A percentile compares a stretch with the other conserved stretches of the same genome.
These are phyloP conservation scores for Pythium sp. DNA, from an alignment of 352 stramenopile genomes.

Conservation along the genomic window DNA sequence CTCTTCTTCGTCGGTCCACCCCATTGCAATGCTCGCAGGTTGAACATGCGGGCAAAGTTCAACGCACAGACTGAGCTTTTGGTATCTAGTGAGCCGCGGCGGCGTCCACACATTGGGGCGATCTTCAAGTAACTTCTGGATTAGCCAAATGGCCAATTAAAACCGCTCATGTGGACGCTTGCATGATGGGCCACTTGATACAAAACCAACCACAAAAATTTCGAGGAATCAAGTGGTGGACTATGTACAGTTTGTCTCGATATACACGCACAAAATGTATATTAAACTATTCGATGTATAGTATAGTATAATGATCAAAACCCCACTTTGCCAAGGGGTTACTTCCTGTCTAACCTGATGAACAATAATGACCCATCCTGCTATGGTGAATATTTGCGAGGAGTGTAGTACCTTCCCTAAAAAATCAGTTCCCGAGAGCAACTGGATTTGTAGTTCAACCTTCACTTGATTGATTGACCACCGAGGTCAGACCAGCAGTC, in stretches of 20 bases:
- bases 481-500: neutral
- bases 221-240: slow-evolving; percentile 21
- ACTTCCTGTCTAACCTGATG: neutral
- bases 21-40: neutral
- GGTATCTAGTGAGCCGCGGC: neutral
- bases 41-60: slow-evolving; percentile 9
- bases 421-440: neutral
- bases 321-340: neutral
- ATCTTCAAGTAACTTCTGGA: slow-evolving; percentile 1
- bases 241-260: neutral
- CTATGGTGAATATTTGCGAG: neutral
- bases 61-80: slow-evolving; percentile 15
- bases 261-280: neutral
- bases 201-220: slow-evolving; percentile 10
- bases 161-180: neutral
- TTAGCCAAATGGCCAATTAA: slow-evolving; percentile 2
- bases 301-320: neutral
- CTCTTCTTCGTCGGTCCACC: neutral
- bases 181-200: slow-evolving; percentile 8
- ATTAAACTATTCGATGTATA: neutral
- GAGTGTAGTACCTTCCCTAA: neutral
- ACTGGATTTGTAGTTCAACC: slow-evolving; percentile 7
- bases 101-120: slow-evolving; percentile 22
- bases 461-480: slow-evolving; percentile 7
- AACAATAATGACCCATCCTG: neutral